phyloP scores from a whole-genome alignment of 2,329 filamentous ascomycete species.

The Epichloe scottii region DNA sequence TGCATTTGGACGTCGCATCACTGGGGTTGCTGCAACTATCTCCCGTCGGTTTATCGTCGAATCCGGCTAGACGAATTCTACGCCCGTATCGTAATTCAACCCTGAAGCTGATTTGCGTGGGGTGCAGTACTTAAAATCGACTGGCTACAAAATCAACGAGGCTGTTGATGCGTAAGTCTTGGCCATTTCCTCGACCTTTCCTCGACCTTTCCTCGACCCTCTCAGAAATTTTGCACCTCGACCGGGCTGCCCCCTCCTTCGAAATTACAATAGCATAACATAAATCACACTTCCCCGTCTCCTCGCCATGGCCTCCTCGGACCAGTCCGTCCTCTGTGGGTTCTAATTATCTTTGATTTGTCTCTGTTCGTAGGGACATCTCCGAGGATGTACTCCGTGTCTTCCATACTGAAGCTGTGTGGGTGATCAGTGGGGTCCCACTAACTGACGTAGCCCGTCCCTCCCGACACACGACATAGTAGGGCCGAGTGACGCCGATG shows the following conservation, averaged over 20 bases:
- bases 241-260: background rate
- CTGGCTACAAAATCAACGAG: constrained; percentile 38
- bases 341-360: background rate
- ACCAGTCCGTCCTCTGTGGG: background rate
- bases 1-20: background rate
- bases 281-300: background rate
- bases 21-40: background rate
- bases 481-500: constrained; percentile 26
- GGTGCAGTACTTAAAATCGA: constrained; percentile 33
- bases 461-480: constrained; percentile 19
- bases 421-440: constrained; percentile 19
- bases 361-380: background rate
- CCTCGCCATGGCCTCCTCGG: background rate
- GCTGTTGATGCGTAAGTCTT: constrained; percentile 46
- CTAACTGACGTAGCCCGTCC: constrained; percentile 17
- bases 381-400: background rate
- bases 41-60: background rate
- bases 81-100: background rate
- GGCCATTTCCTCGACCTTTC: background rate
- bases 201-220: background rate
- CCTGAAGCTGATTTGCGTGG: constrained; percentile 12
- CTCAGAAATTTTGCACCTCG: background rate
- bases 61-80: background rate
- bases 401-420: constrained; percentile 7
- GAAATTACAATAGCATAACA: background rate